Evolutionary conservation across 1,284 basidiomycete species (phyloP).

Genomic region (Mycosarcoma maydis): DNA sequence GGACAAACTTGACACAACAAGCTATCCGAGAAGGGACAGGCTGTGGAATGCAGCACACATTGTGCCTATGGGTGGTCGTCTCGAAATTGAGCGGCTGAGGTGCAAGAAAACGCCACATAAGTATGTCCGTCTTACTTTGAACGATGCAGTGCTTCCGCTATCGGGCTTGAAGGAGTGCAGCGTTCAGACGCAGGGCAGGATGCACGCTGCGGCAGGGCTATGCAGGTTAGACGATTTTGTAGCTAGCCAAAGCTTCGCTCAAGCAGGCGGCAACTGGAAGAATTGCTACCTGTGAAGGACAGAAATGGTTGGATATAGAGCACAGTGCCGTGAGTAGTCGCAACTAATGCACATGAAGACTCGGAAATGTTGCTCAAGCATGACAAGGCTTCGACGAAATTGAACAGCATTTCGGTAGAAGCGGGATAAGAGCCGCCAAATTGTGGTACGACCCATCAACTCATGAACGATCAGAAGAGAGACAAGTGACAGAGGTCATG

Average conservation of each 20-base stretch:
- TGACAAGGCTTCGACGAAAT: too few relatives aligned
- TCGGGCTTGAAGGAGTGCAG: slow-evolving; percentile 11
- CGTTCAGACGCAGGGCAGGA: slow-evolving; percentile 9
- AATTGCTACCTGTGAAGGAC: slow-evolving; percentile 22
- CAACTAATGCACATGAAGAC: too few relatives aligned
- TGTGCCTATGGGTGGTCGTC: slow-evolving; percentile 14
- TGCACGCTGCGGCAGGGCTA: slow-evolving; percentile 9
- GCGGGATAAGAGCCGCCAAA: too few relatives aligned
- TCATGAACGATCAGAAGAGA: too few relatives aligned
- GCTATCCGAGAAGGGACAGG: slow-evolving; percentile 3
- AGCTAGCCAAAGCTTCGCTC: slow-evolving; percentile 21
- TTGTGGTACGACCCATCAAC: too few relatives aligned
- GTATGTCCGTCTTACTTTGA: slow-evolving; percentile 20
- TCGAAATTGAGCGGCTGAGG: slow-evolving; percentile 13
- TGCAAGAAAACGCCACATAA: slow-evolving; percentile 10
- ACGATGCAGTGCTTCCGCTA: slow-evolving; percentile 17
- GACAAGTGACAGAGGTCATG: too few relatives aligned
- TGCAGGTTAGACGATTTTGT: slow-evolving; percentile 21
- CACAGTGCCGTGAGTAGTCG: too few relatives aligned
- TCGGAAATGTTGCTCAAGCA: too few relatives aligned
- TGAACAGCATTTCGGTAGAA: too few relatives aligned
- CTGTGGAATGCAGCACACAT: slow-evolving; percentile 19
- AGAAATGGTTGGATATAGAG: too few relatives aligned
- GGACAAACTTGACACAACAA: slow-evolving; percentile 9
- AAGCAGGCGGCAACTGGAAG: slow-evolving; percentile 22